phyloP scores from a whole-genome alignment of 2,329 filamentous ascomycete species.

The Trichoderma brevicompactum region DNA sequence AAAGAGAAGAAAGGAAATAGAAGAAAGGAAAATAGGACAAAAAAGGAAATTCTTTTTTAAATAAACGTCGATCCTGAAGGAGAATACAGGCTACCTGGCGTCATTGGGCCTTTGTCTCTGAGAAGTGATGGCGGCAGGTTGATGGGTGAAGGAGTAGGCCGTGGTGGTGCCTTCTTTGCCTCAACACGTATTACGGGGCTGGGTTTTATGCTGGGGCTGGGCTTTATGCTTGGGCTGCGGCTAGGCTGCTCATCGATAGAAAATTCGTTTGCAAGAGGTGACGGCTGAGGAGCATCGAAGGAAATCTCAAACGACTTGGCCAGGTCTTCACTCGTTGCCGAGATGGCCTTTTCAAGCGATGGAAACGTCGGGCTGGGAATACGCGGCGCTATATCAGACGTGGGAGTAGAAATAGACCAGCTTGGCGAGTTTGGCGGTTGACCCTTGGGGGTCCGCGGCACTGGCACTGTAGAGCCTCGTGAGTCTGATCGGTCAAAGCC shows the following conservation, averaged over 20 bases:
- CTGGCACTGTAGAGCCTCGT: conserved; percentile 43
- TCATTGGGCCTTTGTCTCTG: conserved; percentile 19
- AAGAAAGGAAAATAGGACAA: background rate
- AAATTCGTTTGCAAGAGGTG: conserved; percentile 41
- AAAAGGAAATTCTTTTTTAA: conserved; percentile 3
- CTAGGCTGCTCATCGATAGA: conserved; percentile 27
- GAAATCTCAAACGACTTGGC: conserved; percentile 40
- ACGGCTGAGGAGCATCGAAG: conserved; percentile 32
- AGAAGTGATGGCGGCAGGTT: conserved; percentile 37
- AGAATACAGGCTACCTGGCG: conserved; percentile 6
- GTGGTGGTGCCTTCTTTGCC: conserved; percentile 41
- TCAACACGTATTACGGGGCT: conserved; percentile 37
- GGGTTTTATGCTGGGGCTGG: conserved; percentile 21
- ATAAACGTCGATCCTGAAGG: conserved; percentile 23
- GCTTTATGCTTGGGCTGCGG: conserved; percentile 12
- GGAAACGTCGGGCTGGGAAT: conserved; percentile 45
- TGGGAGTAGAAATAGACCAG: conserved; percentile 35
- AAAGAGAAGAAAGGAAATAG: conserved; percentile 1
- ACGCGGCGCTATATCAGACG: conserved; percentile 40
- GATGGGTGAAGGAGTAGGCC: conserved; percentile 39
- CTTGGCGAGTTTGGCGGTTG: conserved; percentile 22
- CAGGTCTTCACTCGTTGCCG: conserved; percentile 40
- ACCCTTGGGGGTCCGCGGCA: conserved; percentile 41
- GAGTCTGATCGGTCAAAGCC: conserved; percentile 38
- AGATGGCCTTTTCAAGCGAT: conserved; percentile 43